Evolutionary conservation across 345 rosid species (phyloP), one percentile per base, ranked within the genome.

Genomic region (Corchorus olitorius): DNA sequence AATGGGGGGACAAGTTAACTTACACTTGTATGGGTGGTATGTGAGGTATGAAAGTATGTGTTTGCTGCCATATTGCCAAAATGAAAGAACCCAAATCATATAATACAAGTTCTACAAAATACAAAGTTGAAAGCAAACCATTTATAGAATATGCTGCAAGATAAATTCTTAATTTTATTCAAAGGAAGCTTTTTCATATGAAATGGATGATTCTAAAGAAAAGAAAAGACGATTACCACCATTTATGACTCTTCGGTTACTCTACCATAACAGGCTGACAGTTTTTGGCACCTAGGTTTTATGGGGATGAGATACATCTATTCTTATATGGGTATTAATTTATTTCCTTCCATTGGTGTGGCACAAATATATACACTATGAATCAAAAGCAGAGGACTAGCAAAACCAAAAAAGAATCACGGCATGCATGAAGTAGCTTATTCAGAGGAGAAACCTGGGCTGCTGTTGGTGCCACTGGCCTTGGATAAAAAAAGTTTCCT

Each of bases 401-500:
- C 22, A 52, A 53, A 54, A n/a, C 27, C 27, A 27, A 27, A 46
- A 70, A 27, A 74, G 13, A 75, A 53, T 50, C 78, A 65, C 53
- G 34, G 14, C 27, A 65, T 41, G 69, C 78, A 34, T 49, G 59
- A 64, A 80, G 72, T 54, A 70, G 49, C 50, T 14, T 35, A 46
- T 67, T 72, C 62, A 65, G 75, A 16, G 46, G 66, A 65, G 70
- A 81, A 76, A 96, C 99, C 99, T 96, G 99, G 48, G 98, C 92
- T 72, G 97, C 89, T 72, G 99, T 93, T 27, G 98, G 98, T 74
- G 98, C 97, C 76, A 96, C 99, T 50, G 98, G 89, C 87, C 99
- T 90, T 39, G 99, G 99, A 84, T 89, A 92, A 86, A 95, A 91
- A 81, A 96, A 87, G 85, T 80, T 93, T 37, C 76, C 91, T 80